These are phyloP conservation scores for Leishmania guyanensis DNA, from an alignment of 208 protist species.

Conservation along the genomic window DNA sequence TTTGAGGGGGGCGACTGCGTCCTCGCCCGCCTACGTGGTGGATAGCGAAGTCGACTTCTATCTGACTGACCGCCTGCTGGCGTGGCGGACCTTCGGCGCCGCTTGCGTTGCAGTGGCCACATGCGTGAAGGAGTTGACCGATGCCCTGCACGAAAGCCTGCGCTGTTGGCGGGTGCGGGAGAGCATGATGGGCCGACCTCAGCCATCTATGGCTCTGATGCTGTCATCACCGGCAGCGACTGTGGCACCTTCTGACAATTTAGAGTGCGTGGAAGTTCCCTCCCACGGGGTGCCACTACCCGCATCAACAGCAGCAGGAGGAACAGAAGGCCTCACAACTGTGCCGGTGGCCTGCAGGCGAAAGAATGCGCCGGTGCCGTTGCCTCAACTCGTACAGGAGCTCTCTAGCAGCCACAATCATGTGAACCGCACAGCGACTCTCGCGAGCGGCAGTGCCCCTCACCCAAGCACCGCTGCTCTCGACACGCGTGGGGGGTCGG, in stretches of 20 bases:
- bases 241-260: background rate
- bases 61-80: conserved; percentile 64
- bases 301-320: background rate
- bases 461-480: background rate
- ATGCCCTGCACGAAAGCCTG: conserved; percentile 38
- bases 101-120: conserved; percentile 63
- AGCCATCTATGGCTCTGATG: background rate
- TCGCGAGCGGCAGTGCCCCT: background rate
- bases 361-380: conserved; percentile 2
- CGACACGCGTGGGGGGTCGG: background rate
- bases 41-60: conserved; percentile 58
- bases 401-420: background rate
- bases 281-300: background rate
- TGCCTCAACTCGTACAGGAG: conserved; percentile 10
- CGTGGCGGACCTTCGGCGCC: conserved; percentile 70
- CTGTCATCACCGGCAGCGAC: background rate
- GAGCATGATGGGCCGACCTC: conserved; percentile 7
- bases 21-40: background rate
- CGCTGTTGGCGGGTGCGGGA: conserved; percentile 34
- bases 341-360: background rate
- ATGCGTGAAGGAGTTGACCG: conserved; percentile 69
- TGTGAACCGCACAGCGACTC: background rate
- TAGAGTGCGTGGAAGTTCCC: background rate
- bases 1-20: background rate
- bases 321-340: background rate